Conservation (phyloP, 768 basidiomycete genomes). For the Clitopilus hobsonii region DNA sequence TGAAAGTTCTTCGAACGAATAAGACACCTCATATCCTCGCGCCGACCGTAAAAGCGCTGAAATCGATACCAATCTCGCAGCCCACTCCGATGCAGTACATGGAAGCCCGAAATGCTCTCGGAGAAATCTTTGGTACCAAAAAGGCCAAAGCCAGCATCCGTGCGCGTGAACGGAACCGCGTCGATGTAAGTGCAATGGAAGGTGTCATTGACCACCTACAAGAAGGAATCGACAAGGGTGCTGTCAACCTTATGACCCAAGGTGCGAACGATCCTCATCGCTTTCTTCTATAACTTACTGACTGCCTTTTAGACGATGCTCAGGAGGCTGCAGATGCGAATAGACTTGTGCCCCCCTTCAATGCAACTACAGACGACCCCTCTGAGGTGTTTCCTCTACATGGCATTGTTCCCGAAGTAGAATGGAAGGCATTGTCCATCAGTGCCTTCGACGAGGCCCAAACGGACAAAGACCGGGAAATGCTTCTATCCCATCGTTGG, state of each 20-base stretch:
- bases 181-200: slow-evolving; percentile 87
- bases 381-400: slow-evolving; percentile 73
- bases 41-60: slow-evolving; percentile 81
- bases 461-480: slow-evolving; percentile 42
- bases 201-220: slow-evolving; percentile 78
- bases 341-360: slow-evolving; percentile 74
- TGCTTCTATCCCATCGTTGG: slow-evolving; percentile 55
- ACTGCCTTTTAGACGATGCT: slow-evolving; percentile 50
- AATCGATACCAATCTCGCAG: slow-evolving; percentile 49
- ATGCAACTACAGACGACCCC: slow-evolving; percentile 60
- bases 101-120: slow-evolving; percentile 71
- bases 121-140: slow-evolving; percentile 92
- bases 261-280: slow-evolving; percentile 38
- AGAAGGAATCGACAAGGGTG: slow-evolving; percentile 74
- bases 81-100: slow-evolving; percentile 49
- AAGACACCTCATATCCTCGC: slow-evolving; percentile 64
- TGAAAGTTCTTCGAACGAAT: slow-evolving; percentile 64
- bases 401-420: slow-evolving; percentile 73
- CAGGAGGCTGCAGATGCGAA: slow-evolving; percentile 57
- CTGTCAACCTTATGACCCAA: slow-evolving; percentile 59
- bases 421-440: slow-evolving; percentile 69
- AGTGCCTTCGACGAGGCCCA: slow-evolving; percentile 48
- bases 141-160: slow-evolving; percentile 86
- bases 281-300: slow-evolving; percentile 2
- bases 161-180: slow-evolving; percentile 82